A percentile compares a stretch with the other conserved stretches of the same genome.
These are phyloP conservation scores for Fusarium piperis DNA, from an alignment of 2,329 filamentous ascomycete species.

Conservation along the genomic window DNA sequence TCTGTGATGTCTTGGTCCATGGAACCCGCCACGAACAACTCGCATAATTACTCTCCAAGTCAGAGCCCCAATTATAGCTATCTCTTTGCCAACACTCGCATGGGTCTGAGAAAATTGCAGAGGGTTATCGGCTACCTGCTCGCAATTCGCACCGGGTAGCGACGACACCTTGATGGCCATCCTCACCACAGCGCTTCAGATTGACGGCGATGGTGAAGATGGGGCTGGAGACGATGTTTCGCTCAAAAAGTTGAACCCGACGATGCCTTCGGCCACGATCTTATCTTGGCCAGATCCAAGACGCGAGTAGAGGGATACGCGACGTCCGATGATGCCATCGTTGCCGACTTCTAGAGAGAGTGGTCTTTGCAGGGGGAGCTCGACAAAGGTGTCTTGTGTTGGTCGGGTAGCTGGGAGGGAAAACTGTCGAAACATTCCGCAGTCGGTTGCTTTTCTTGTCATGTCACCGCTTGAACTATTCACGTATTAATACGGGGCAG, in stretches of 20 bases:
- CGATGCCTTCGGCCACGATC: slow-evolving; percentile 59
- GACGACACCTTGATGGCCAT: slow-evolving; percentile 32
- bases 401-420: slow-evolving; percentile 37
- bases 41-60: not conserved
- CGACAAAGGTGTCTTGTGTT: slow-evolving; percentile 39
- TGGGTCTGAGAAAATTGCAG: not conserved
- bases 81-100: slow-evolving; percentile 1
- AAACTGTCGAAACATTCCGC: slow-evolving; percentile 55
- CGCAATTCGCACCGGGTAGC: not conserved
- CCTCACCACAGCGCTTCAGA: not conserved
- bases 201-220: slow-evolving; percentile 22
- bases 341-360: slow-evolving; percentile 56
- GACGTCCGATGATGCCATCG: slow-evolving; percentile 59
- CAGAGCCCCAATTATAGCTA: not conserved
- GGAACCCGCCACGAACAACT: not conserved
- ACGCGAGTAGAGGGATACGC: slow-evolving; percentile 54
- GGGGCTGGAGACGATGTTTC: slow-evolving; percentile 11
- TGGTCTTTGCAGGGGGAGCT: slow-evolving; percentile 50
- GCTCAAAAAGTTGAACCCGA: slow-evolving; percentile 56
- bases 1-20: not conserved
- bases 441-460: slow-evolving; percentile 52
- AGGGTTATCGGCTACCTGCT: not conserved
- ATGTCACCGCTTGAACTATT: slow-evolving; percentile 55
- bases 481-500: not conserved
- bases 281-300: slow-evolving; percentile 35